Evolutionary conservation across 805 yeast genomes (phyloP).

Genomic region (Candida ulmi): DNA sequence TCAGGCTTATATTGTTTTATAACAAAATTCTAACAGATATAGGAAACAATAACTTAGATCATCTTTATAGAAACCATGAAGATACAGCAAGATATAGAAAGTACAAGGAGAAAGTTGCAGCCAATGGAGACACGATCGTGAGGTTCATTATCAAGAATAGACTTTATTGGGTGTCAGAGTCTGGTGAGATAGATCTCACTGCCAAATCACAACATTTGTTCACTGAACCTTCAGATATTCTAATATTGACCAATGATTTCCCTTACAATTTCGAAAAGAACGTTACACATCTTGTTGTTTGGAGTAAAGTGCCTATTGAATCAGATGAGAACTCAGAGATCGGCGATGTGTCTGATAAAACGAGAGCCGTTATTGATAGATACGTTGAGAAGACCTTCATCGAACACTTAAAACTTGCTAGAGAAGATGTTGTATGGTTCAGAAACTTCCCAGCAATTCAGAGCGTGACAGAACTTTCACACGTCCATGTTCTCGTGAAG

Average conservation of each 20-base stretch:
- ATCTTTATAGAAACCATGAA: slow-evolving; percentile 37
- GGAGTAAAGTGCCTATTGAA: slow-evolving; percentile 54
- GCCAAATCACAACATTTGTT: slow-evolving; percentile 21
- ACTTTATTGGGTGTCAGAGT: slow-evolving; percentile 43
- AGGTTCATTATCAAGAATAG: slow-evolving; percentile 42
- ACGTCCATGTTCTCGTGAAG: slow-evolving; percentile 53
- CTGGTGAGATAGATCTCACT: slow-evolving; percentile 8
- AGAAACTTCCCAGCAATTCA: slow-evolving; percentile 62
- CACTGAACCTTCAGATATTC: slow-evolving; percentile 26
- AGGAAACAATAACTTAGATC: slow-evolving; percentile 5
- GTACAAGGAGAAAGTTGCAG: slow-evolving; percentile 37
- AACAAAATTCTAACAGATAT: too few relatives aligned
- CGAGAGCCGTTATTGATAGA: slow-evolving; percentile 41
- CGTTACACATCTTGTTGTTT: slow-evolving; percentile 55
- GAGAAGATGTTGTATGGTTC: slow-evolving; percentile 53
- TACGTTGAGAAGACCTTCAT: slow-evolving; percentile 45
- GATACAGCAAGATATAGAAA: slow-evolving; percentile 38
- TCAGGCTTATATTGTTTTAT: too few relatives aligned
- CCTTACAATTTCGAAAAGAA: slow-evolving; percentile 55
- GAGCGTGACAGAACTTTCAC: slow-evolving; percentile 60
- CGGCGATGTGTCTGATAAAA: slow-evolving; percentile 27
- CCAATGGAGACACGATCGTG: slow-evolving; percentile 34
- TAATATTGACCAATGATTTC: slow-evolving; percentile 51
- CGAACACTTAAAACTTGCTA: slow-evolving; percentile 30
- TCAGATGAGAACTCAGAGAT: slow-evolving; percentile 44